A percentile compares a stretch with the other conserved stretches of the same genome.
Conservation (phyloP, 2,329 filamentous ascomycete genomes). For the Exophiala sideris region DNA sequence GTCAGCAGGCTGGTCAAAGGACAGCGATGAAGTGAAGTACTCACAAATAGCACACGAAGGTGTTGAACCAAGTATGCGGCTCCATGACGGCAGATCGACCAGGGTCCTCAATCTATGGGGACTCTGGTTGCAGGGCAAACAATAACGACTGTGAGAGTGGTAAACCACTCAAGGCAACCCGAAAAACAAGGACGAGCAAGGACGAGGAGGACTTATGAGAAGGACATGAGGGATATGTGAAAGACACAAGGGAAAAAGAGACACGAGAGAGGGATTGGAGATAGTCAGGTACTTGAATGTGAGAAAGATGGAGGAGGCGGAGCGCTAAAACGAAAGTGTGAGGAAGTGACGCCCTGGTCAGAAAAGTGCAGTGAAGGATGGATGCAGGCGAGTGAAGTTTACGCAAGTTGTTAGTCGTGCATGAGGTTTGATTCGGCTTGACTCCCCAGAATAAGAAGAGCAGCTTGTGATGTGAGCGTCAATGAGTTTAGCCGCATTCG, state of each 20-base stretch:
- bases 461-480: conserved; percentile 23
- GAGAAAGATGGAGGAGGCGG: conserved; percentile 24
- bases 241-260: conserved; percentile 24
- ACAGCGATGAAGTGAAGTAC: conserved; percentile 17
- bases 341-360: conserved; percentile 5
- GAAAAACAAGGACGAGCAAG: conserved; percentile 17
- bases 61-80: conserved; percentile 18
- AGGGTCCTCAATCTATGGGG: conserved; percentile 11
- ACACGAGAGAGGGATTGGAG: conserved; percentile 16
- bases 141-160: conserved; percentile 30
- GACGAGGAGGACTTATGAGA: conserved; percentile 21
- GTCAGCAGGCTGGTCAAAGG: conserved; percentile 6
- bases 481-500: conserved; percentile 20
- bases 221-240: conserved; percentile 20
- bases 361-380: neutral
- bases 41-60: conserved; percentile 43
- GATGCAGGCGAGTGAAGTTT: conserved; percentile 6
- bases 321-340: conserved; percentile 10
- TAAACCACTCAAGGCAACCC: conserved; percentile 22
- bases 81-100: conserved; percentile 13
- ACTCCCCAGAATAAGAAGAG: conserved; percentile 21
- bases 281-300: conserved; percentile 18
- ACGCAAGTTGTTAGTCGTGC: conserved; percentile 17
- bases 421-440: conserved; percentile 23
- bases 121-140: conserved; percentile 9